Evolutionary conservation across 768 basidiomycete species (phyloP), one percentile per base, ranked within the genome.

Genomic region (Suillus decipiens): DNA sequence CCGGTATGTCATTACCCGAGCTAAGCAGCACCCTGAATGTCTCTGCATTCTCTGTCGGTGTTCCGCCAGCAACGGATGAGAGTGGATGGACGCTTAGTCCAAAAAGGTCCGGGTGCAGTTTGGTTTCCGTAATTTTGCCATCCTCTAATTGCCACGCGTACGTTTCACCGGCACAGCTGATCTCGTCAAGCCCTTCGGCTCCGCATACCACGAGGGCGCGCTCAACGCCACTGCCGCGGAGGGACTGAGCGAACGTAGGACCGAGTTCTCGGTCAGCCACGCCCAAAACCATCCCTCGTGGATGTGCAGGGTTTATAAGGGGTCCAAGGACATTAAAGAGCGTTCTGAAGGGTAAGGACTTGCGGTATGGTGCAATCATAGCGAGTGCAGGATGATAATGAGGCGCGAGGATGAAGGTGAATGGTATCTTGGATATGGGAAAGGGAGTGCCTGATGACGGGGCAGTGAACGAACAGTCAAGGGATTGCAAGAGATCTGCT

Each of bases 261-360:
- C 96, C 96, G 28, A 99, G 85, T 69, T 88, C 87, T 55, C 79
- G 86, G 63, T 89, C 89, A 10, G 95, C 90, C 39, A 99, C 90
- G 50, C 96, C 96, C 42, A 99, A 81, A 5, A 99, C 86, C 90
- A 98, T 95, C 3, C 93, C 89, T 4, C 82, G 82, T 2, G 97
- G 96, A 10, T 81, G 78, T 0, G 93, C 89, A 2, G 96, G 97
- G 76, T 96, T 98, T 76, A 96, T 90, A 43, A 99, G 84, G 0
- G 96, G 97, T 0, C 97, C 96, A 37, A 98, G 82, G 63, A 95
- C 79, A 77, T 99, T 99, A 84, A 97, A 98, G 80, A 99, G 89
- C 10, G 96, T 98, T 53, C 95, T 89, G 80, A 96, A 98, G 53
- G 95, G 94, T 60, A 99, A 85, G 0, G 87, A 78, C 69, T 90